A percentile compares a stretch with the other conserved stretches of the same genome.
Evolutionary conservation across 495 filamentous ascomycete genomes (phyloP).

Genomic region (Letharia columbiana): DNA sequence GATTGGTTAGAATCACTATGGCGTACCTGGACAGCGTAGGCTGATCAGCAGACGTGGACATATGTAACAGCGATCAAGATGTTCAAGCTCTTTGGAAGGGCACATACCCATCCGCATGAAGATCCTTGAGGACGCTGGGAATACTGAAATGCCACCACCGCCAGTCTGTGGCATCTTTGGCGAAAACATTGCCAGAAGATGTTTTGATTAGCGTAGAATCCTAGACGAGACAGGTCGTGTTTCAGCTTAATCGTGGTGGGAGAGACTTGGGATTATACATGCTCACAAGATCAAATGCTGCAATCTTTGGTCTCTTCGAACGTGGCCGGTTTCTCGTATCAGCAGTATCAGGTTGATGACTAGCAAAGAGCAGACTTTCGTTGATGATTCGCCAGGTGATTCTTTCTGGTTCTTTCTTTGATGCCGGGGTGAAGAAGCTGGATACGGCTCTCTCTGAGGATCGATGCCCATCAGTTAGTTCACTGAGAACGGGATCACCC

Average conservation of each 20-base stretch:
- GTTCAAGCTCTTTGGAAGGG: neutral
- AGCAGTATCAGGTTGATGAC: conserved; percentile 46
- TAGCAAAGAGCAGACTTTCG: conserved; percentile 67
- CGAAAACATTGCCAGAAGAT: conserved; percentile 70
- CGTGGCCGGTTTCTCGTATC: conserved; percentile 24
- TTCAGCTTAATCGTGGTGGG: neutral
- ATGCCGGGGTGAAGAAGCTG: conserved; percentile 82
- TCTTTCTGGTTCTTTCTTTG: conserved; percentile 73
- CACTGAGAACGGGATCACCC: conserved; percentile 3
- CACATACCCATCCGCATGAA: conserved; percentile 63
- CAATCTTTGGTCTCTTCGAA: conserved; percentile 52
- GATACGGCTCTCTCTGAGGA: conserved; percentile 54
- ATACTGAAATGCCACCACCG: conserved; percentile 84
- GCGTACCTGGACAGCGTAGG: conserved; percentile 47
- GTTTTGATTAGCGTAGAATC: conserved; percentile 82
- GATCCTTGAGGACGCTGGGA: conserved; percentile 50
- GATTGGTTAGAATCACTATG: conserved; percentile 78
- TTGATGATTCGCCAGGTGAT: conserved; percentile 64
- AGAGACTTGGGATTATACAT: neutral
- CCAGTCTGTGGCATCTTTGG: conserved; percentile 69
- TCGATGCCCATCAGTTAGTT: conserved; percentile 6
- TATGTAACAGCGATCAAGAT: neutral
- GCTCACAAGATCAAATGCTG: conserved; percentile 82
- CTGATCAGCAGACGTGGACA: neutral
- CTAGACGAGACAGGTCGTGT: conserved; percentile 33